Percentiles rank a stretch among this genome's conserved stretches.
phyloP scores from a whole-genome alignment of 1,284 basidiomycete genomes.

The Ceratobasidium sp. region DNA sequence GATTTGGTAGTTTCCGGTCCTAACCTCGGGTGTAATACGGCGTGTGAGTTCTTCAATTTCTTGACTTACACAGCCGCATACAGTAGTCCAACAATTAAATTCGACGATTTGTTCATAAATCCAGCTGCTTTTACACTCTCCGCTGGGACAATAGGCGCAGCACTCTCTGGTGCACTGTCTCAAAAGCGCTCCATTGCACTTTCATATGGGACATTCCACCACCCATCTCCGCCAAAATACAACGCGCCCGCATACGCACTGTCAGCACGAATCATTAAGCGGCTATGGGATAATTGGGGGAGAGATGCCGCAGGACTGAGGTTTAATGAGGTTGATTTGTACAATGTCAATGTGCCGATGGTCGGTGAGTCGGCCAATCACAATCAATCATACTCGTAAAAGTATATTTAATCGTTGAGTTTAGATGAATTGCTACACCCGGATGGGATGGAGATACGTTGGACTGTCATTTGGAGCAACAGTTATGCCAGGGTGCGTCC shows the following conservation, averaged over 20 bases:
- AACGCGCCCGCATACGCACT: conserved; percentile 77
- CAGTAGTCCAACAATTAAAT: too few species aligned
- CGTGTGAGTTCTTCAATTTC: conserved; percentile 37
- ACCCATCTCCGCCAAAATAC: conserved; percentile 64
- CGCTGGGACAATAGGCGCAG: conserved; percentile 90
- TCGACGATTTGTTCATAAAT: conserved; percentile 36
- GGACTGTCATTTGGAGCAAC: conserved; percentile 82
- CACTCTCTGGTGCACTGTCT: conserved; percentile 81
- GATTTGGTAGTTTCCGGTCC: conserved; percentile 69
- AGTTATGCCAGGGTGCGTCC: conserved; percentile 65
- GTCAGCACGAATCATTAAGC: conserved; percentile 71
- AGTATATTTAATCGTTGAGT: neutral
- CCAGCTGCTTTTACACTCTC: conserved; percentile 85
- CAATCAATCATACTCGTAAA: too few species aligned
- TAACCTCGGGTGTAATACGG: conserved; percentile 56
- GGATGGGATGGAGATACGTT: conserved; percentile 69
- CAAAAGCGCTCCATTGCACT: conserved; percentile 77
- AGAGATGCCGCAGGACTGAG: conserved; percentile 67
- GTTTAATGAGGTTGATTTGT: conserved; percentile 76
- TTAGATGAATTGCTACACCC: conserved; percentile 62
- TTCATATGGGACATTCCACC: conserved; percentile 83
- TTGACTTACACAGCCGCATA: neutral
- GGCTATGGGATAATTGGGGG: conserved; percentile 86
- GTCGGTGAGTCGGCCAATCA: conserved; percentile 53
- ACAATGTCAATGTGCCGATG: conserved; percentile 84